Percentiles rank a stretch among this genome's conserved stretches.
phyloP scores from a whole-genome alignment of 208 protist genomes.

The Hexamita inflata region DNA sequence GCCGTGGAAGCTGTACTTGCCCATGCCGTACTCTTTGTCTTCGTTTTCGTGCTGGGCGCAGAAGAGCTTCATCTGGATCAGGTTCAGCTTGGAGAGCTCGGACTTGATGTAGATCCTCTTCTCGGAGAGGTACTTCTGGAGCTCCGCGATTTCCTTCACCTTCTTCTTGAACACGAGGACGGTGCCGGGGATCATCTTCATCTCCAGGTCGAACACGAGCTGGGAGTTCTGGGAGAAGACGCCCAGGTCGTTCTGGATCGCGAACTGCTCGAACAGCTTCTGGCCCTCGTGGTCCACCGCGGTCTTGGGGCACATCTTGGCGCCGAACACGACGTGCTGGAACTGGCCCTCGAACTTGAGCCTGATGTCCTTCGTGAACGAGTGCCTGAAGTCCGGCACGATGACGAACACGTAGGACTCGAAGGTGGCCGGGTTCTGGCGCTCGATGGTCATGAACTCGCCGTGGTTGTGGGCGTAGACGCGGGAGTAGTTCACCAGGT shows the following conservation, averaged over 20 bases:
- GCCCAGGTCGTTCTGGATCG: background rate
- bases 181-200: background rate
- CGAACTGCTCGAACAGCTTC: background rate
- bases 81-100: background rate
- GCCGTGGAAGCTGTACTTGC: background rate
- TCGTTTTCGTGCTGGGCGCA: background rate
- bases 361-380: background rate
- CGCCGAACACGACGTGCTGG: background rate
- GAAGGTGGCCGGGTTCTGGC: background rate
- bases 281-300: background rate
- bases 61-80: background rate
- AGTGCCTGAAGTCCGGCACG: constrained; percentile 9
- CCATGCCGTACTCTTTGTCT: background rate
- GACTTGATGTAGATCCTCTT: background rate
- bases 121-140: background rate
- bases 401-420: constrained; percentile 22
- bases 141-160: no score
- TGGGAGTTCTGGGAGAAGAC: background rate
- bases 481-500: background rate
- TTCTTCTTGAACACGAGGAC: constrained; percentile 19
- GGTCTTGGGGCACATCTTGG: background rate
- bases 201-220: background rate
- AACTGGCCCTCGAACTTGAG: background rate
- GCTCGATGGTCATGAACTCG: constrained; percentile 6
- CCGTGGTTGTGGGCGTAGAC: constrained; percentile 8